Conservation (phyloP, 345 rosid genomes). For the Hibiscus trionum region DNA sequence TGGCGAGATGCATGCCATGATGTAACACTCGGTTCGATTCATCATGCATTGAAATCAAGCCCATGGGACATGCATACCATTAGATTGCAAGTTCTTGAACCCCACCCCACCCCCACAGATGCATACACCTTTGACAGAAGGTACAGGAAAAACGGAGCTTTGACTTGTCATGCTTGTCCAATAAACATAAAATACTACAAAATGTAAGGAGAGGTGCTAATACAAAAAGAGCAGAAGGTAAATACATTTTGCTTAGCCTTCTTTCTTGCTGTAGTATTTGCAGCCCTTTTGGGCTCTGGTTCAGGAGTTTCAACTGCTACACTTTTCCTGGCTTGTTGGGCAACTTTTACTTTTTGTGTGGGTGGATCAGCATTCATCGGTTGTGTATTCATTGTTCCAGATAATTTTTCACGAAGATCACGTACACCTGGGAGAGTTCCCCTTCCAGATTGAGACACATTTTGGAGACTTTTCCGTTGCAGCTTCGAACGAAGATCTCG, state of each 20-base stretch:
- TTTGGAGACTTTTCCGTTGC: conserved; percentile 51
- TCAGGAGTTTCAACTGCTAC: conserved; percentile 50
- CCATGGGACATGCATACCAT: neutral
- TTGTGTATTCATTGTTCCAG: conserved; percentile 65
- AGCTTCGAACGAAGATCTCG: conserved; percentile 93
- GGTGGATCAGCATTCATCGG: conserved; percentile 47
- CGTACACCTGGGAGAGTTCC: conserved; percentile 42
- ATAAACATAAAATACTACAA: neutral
- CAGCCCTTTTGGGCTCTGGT: conserved; percentile 44
- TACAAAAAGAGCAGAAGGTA: conserved; percentile 5
- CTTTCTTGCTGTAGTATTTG: conserved; percentile 39
- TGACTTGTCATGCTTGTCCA: neutral
- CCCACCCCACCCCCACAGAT: neutral
- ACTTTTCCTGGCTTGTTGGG: conserved; percentile 51
- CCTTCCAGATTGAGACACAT: conserved; percentile 44
- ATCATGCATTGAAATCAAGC: neutral
- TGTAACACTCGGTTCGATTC: neutral
- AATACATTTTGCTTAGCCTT: conserved; percentile 57
- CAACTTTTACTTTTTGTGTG: conserved; percentile 41
- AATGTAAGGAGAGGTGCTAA: neutral
- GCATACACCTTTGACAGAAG: neutral
- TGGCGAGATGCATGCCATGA: neutral
- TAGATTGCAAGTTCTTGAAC: neutral
- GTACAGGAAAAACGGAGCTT: neutral
- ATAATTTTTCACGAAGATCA: conserved; percentile 87